Base-by-base conservation (phyloP, 768 basidiomycete species). In the Pleurotus cornucopiae region DNA sequence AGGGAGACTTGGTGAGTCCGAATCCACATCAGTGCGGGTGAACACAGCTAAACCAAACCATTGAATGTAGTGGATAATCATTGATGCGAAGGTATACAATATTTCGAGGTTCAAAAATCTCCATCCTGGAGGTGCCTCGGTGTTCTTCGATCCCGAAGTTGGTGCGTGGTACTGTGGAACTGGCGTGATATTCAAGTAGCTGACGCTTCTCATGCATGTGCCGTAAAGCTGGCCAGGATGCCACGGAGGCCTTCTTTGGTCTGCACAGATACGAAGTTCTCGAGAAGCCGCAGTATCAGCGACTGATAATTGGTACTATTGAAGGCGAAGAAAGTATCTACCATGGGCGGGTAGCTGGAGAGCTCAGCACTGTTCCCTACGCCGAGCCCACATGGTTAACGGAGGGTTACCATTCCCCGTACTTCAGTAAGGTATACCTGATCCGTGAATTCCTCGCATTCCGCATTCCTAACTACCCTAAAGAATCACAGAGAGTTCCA, bases 231-330 rank as follows among this genome's bases (percentile, higher is more conserved):
- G 94, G 92, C 6, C 79, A 90, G 67, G 94, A 97, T 63, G 88
- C 87, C 1, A 96, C 94, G 0, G 88, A 92, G 37, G 80, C 81
- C 4, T 97, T 98, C 76, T 97, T 87, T 63, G 83, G 89, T 53
- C 84, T 98, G 40, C 95, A 98, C 67, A 82, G 91, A 20, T 81
- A 86, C 41, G 94, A 96, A 63, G 84, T 97, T 13, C 79, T 98
- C 44, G 73, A 79, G 56, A 84, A 79, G 60, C 86, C 90, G 0
- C 88, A 90, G 55, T 92, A 86, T 62, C 70, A 77, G 51, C 83
- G 90, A 2, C 77, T 94, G 11, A 79, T 83, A 58, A 83, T 95
- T 56, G 94, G 93, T n/a, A 73, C 69, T 11, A 75, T 95, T 55
- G 73, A 78, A 48, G 91, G 84, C 46, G 78, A 89, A 72, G 69